Evolutionary conservation across 805 yeast genomes (phyloP).

Genomic region (Yarrowia phangngaensis): DNA sequence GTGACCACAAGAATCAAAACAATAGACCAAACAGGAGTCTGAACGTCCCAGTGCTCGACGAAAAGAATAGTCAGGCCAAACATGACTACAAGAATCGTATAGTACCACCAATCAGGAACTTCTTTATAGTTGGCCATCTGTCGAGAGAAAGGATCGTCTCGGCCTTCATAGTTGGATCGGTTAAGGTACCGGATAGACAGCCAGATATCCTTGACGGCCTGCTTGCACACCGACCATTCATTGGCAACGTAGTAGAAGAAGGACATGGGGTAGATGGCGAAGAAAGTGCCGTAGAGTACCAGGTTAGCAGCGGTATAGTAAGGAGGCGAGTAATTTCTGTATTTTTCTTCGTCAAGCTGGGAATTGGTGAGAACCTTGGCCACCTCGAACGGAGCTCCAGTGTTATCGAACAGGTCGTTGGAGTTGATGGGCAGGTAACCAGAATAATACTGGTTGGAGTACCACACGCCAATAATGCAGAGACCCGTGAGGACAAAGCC

Average conservation of each 20-base stretch:
- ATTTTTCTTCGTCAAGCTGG: slow-evolving; percentile 45
- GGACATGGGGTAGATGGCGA: slow-evolving; percentile 52
- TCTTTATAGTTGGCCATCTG: slow-evolving; percentile 50
- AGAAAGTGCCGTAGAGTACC: slow-evolving; percentile 51
- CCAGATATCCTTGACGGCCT: slow-evolving; percentile 19
- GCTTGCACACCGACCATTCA: slow-evolving; percentile 41
- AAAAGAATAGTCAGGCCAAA: slow-evolving; percentile 45
- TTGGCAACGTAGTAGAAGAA: slow-evolving; percentile 47
- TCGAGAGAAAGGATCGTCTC: slow-evolving; percentile 47
- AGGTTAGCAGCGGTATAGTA: slow-evolving; percentile 55
- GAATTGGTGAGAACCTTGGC: slow-evolving; percentile 44
- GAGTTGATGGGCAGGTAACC: slow-evolving; percentile 52
- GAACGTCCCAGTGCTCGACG: slow-evolving; percentile 35
- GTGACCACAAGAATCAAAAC: slow-evolving; percentile 55
- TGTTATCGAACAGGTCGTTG: slow-evolving; percentile 42
- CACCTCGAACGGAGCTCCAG: slow-evolving; percentile 46
- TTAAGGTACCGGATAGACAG: slow-evolving; percentile 20
- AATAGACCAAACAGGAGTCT: slow-evolving; percentile 51
- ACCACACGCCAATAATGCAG: slow-evolving; percentile 39
- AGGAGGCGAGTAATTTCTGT: slow-evolving; percentile 53
- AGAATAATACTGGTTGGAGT: slow-evolving; percentile 50
- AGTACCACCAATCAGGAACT: slow-evolving; percentile 54
- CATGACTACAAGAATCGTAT: slow-evolving; percentile 44
- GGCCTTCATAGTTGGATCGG: slow-evolving; percentile 40
- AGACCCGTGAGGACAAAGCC: slow-evolving; percentile 28